Base-by-base conservation (phyloP, 73 alveolate genomes). In the Paramecium pentaurelia region DNA sequence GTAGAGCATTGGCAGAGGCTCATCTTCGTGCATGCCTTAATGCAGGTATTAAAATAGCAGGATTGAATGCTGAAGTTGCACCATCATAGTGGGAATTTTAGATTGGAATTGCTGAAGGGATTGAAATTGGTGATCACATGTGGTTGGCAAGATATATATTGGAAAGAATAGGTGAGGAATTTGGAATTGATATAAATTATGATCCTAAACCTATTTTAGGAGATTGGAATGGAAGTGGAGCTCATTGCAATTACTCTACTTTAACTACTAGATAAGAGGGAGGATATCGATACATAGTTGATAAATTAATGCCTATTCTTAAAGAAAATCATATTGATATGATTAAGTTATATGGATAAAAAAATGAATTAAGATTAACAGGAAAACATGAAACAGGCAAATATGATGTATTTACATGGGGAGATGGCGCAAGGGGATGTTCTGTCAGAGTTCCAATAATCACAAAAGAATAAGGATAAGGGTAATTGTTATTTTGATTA, bases 21-120 rank as follows among this genome's bases (percentile, higher is more conserved):
- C 98, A 96, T 89, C 88, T 93, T 92, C 92, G 95, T 86, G 97
- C 98, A 54, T 96, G 98, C 89, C 91, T 97, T 83, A 92, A 93
- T 93, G 97, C 99, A 4, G 98, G 98, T 12, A 51, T 97, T 60
- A 93, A 93, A 58, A 97, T 97, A 30, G 95, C 98, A 12, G 99
- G 98, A 40, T 93, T 96, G 47, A 97, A 97, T 71, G 98, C 97
- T 47, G 99, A 97, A 77, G 99, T 95, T 42, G 96, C 95, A 95
- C 99, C 99, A 37, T 97, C 98, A 18, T 95, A 97, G 93, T 97
- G 99, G 99, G 99, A 97, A 49, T 96, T 87, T 90, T 93, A 97
- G 87, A 80, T 96, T 18, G 99, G 99, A n/a, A 97, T 98, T 27
- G 92, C 97, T 59, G 94, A 93, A 49, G 99, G 99, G 1, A 96